Evolutionary conservation across 768 basidiomycete genomes (phyloP).

Genomic region (Porpolomopsis calyptriformis): DNA sequence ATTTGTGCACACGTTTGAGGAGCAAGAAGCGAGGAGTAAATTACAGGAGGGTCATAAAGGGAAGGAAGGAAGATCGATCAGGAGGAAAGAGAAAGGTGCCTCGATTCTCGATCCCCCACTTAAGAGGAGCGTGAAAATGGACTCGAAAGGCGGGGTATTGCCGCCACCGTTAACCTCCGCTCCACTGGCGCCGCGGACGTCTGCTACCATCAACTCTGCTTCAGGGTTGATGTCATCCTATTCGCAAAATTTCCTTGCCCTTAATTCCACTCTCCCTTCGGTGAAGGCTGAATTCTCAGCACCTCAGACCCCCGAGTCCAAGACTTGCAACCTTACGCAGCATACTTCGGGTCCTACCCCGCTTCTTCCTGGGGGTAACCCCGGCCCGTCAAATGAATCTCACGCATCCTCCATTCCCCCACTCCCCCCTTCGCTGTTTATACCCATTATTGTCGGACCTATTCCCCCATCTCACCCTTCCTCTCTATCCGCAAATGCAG

Average conservation of each 20-base stretch:
- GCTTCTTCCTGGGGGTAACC: too few relatives aligned
- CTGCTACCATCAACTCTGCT: not conserved
- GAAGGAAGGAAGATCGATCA: constrained; percentile 28
- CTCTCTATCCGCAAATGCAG: constrained; percentile 37
- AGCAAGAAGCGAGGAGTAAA: constrained; percentile 50
- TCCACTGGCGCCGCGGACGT: constrained; percentile 43
- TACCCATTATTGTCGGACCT: constrained; percentile 70
- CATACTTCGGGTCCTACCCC: too few relatives aligned
- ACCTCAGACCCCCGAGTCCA: too few relatives aligned
- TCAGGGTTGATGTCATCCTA: constrained; percentile 5
- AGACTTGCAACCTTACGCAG: too few relatives aligned
- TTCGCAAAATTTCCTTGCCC: constrained; percentile 12
- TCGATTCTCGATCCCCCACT: constrained; percentile 49
- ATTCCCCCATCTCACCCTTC: constrained; percentile 55
- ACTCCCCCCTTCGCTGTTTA: constrained; percentile 43
- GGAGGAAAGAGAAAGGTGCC: constrained; percentile 52
- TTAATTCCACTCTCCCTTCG: too few relatives aligned
- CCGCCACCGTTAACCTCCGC: constrained; percentile 63
- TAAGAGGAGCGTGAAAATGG: constrained; percentile 61
- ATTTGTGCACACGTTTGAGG: constrained; percentile 55
- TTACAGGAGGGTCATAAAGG: constrained; percentile 20
- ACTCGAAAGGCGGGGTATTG: constrained; percentile 42
- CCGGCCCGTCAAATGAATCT: constrained; percentile 11
- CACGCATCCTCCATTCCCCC: constrained; percentile 10
- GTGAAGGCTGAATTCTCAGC: too few relatives aligned